Base-by-base conservation (phyloP, 345 rosid species). In the Pistacia atlantica region DNA sequence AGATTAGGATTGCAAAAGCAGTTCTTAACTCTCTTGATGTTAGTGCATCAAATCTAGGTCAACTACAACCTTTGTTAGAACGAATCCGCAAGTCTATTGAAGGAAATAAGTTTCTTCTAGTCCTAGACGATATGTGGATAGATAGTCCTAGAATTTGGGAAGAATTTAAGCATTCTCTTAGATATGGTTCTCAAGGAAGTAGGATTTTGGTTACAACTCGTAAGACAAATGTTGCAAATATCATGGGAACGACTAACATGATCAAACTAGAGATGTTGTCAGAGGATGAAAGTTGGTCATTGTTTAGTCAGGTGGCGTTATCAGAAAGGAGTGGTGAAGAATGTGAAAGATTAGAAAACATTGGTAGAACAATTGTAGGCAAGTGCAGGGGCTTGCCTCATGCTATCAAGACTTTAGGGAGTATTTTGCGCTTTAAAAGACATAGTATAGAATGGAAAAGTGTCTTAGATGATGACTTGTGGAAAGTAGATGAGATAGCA, bases 151-250 rank as follows among this genome's bases (percentile, higher is more conserved):
- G 0, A 13, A 58, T 1, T 58, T 31, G 18, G 54, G 65, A 71
- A n/a, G 13, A 71, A 25, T 7, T 71, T 5, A 38, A 3, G 20
- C 10, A 18, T 20, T 35, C 52, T 37, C 63, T 54, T n/a, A 12
- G 22, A 2, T 25, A 13, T 67, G 57, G 73, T 1, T 31, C 61
- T 14, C 20, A 4, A 28, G 48, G 1, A 31, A 69, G 73, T 69
- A 69, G 46, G 55, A 22, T 72, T 58, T 58, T 72, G 16, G 17
- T 72, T 37, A 72, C 56, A n/a, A 59, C 65, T 8, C 38, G 66
- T 8, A 72, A 72, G 0, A 3, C 1, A 31, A 72, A 20, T 1
- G 65, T 58, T 22, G 65, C 54, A 2, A 45, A 20, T 2, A 1
- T 14, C 0, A 42, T 59, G 55, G 38, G 22, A 42, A 59, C 55